Base-by-base conservation (phyloP, 805 yeast genomes). In the Nadsonia fulvescens region DNA sequence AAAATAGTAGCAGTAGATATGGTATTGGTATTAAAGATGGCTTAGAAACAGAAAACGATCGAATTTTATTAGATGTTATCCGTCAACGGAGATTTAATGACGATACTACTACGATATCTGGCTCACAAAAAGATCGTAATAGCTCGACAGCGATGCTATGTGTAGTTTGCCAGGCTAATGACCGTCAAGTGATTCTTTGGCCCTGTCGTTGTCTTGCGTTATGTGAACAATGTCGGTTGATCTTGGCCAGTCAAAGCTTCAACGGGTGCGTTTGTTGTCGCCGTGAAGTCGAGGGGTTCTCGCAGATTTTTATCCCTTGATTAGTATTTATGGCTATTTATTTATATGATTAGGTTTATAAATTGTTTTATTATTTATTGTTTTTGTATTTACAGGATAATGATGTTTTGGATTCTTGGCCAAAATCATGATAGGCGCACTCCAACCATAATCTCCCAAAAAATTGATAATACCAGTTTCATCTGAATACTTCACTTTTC, bases 121-220 rank as follows among this genome's bases (percentile, higher is more conserved):
- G 11, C 6, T 20, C 30, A 7, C n/a, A n/a, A n/a, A 40, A 38
- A 6, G 41, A 37, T 9, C 46, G 45, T 2, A 53, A 47, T n/a
- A n/a, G n/a, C n/a, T 5, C 54, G 48, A 5, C 35, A 46, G 15
- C 5, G 46, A 46, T 14, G 38, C 50, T 3, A 45, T 82, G 95
- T 49, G 92, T 78, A 5, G 72, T 83, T 3, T 83, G 95, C 45
- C 86, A 75, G 37, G 58, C 61, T 4, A 67, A 73, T 31, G 63
- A 69, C 4, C 58, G 94, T 36, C 76, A 73, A 31, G 65, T 83
- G 21, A 70, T 83, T 6, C 54, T 86, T 3, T 83, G 95, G 95
- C 95, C 95, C 1, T 83, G 95, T 44, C 66, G 69, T 38, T 83
- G 95, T 47, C 66, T 83, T 30, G 82, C 93, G 0, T 56, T 83